Evolutionary conservation across 2,329 filamentous ascomycete species (phyloP).

Genomic region (Emmonsiellopsis sp.): DNA sequence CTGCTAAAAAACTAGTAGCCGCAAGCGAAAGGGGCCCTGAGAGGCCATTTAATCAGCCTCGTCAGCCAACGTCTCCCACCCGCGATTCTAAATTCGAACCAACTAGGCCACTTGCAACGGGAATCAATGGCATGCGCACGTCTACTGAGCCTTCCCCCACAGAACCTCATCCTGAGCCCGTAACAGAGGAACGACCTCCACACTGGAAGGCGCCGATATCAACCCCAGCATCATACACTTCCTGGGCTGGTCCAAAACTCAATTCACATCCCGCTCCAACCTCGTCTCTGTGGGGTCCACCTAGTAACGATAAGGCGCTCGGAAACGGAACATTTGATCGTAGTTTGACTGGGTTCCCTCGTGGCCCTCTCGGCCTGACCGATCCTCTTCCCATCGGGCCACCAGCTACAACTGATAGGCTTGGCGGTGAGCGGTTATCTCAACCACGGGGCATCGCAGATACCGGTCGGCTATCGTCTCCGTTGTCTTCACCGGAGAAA

Average conservation of each 20-base stretch:
- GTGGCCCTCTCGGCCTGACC: constrained; percentile 31
- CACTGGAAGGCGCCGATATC: constrained; percentile 32
- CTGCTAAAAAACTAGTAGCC: constrained; percentile 37
- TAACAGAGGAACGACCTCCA: constrained; percentile 23
- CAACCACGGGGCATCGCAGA: constrained; percentile 26
- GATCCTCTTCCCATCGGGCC: constrained; percentile 30
- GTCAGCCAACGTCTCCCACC: constrained; percentile 22
- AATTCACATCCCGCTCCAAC: constrained; percentile 23
- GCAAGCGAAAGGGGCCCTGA: constrained; percentile 26
- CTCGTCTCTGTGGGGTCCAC: constrained; percentile 50
- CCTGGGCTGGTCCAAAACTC: constrained; percentile 29
- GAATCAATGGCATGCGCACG: constrained; percentile 22
- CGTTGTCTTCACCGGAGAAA: constrained; percentile 31
- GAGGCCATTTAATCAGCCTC: constrained; percentile 20
- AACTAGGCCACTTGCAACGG: constrained; percentile 11
- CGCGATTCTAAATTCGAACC: constrained; percentile 21
- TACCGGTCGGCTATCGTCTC: constrained; percentile 20
- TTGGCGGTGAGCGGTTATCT: constrained; percentile 11
- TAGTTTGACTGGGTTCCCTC: constrained; percentile 38
- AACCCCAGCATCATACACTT: constrained; percentile 26
- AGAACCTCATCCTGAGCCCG: constrained; percentile 15
- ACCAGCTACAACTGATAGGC: constrained; percentile 12
- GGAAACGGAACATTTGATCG: constrained; percentile 57
- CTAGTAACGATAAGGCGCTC: constrained; percentile 46
- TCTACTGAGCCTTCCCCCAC: constrained; percentile 13